These are phyloP conservation scores for Venturia aucupariae DNA, from an alignment of 2,329 filamentous ascomycete species.

Conservation along the genomic window DNA sequence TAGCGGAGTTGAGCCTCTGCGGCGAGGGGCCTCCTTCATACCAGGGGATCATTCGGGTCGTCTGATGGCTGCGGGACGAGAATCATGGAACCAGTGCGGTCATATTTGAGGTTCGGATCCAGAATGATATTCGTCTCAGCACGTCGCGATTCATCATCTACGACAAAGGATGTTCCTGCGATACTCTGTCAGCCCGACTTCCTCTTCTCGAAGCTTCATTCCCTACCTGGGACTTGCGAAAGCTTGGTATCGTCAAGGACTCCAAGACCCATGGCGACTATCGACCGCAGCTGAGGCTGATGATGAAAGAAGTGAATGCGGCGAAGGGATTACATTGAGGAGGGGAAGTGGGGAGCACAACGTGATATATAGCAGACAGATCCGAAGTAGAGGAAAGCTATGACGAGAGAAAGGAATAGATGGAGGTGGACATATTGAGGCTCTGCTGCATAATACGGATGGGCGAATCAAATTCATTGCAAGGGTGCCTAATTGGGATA, in stretches of 20 bases:
- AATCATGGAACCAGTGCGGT: conserved; percentile 59
- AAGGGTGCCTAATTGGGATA: not conserved
- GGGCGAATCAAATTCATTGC: not conserved
- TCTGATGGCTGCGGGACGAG: conserved; percentile 86
- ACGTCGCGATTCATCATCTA: conserved; percentile 22
- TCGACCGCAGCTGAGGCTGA: not conserved
- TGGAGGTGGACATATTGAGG: not conserved
- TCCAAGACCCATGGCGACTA: conserved; percentile 53
- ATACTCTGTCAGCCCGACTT: conserved; percentile 17
- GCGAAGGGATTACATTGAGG: not conserved
- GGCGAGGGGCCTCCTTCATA: conserved; percentile 28
- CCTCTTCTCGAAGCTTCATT: conserved; percentile 17
- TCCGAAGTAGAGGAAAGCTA: not conserved
- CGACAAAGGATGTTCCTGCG: conserved; percentile 34
- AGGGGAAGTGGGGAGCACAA: not conserved
- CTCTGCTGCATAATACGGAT: not conserved
- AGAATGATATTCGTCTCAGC: conserved; percentile 23
- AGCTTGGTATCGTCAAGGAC: conserved; percentile 60
- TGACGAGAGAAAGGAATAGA: not conserved
- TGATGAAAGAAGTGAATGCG: not conserved
- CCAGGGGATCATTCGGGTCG: conserved; percentile 80
- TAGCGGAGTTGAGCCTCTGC: not conserved
- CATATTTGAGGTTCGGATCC: conserved; percentile 56
- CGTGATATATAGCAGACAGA: not conserved
- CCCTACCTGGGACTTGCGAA: conserved; percentile 62